These are phyloP conservation scores for Neurospora sp. DNA, from an alignment of 495 filamentous ascomycete genomes.

Conservation along the genomic window DNA sequence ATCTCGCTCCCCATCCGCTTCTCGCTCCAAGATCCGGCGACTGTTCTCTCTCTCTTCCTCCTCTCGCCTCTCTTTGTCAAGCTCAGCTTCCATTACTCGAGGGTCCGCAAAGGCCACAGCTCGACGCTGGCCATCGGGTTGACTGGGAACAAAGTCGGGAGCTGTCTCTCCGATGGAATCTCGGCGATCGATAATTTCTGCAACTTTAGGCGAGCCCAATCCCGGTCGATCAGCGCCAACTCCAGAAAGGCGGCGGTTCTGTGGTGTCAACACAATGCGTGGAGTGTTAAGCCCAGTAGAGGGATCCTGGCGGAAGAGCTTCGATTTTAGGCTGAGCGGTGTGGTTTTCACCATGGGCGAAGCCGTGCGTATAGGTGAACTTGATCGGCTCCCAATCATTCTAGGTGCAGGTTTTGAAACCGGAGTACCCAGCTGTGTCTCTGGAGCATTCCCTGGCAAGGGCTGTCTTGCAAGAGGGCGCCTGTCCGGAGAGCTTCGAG, in stretches of 20 bases:
- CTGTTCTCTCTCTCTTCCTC: conserved; percentile 54
- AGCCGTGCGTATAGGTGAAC: conserved; percentile 21
- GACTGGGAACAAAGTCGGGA: conserved; percentile 47
- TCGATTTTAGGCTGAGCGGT: conserved; percentile 22
- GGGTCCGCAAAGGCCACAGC: conserved; percentile 59
- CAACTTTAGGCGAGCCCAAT: conserved; percentile 68
- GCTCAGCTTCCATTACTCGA: conserved; percentile 53
- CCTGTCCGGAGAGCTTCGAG: neutral
- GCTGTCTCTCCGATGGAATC: conserved; percentile 60
- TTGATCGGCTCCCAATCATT: conserved; percentile 22
- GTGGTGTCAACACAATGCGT: conserved; percentile 55
- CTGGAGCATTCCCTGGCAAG: conserved; percentile 6
- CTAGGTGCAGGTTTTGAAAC: conserved; percentile 13
- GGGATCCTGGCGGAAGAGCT: conserved; percentile 48
- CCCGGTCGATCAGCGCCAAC: conserved; percentile 65
- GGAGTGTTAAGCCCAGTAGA: conserved; percentile 51
- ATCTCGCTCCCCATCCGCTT: conserved; percentile 45
- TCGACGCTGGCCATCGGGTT: conserved; percentile 20
- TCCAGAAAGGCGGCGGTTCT: conserved; percentile 54
- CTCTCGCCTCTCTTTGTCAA: conserved; percentile 56
- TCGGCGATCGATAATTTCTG: conserved; percentile 62
- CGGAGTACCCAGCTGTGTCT: conserved; percentile 4
- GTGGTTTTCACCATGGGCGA: conserved; percentile 15
- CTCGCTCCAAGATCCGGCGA: conserved; percentile 41
- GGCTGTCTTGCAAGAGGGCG: conserved; percentile 1